A percentile compares a stretch with the other conserved stretches of the same genome.
phyloP scores from a whole-genome alignment of 148 eudicot genomes.

The Vaccinium myrtillus region DNA sequence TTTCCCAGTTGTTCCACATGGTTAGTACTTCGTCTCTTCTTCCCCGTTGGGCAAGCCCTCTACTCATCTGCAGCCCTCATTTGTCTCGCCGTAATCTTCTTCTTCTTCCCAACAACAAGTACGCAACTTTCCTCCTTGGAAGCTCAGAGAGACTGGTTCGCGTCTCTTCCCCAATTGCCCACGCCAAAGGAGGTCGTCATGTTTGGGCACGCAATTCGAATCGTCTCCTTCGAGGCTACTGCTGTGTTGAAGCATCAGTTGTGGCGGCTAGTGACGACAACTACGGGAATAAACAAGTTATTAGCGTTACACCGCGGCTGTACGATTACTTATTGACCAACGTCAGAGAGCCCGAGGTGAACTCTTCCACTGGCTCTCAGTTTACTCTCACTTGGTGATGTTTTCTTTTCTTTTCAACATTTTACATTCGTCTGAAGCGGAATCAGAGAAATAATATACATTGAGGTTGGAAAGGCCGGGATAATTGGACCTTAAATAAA shows the following conservation, averaged over 20 bases:
- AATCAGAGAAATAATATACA: too few species aligned
- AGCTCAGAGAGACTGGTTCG: neutral
- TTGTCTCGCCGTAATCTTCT: constrained; percentile 6
- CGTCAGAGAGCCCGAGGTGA: constrained; percentile 74
- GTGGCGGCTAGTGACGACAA: constrained; percentile 46
- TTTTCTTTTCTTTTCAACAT: too few species aligned
- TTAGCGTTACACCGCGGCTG: constrained; percentile 67
- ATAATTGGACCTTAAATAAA: too few species aligned
- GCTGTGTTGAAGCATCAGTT: constrained; percentile 31
- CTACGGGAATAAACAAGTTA: constrained; percentile 71
- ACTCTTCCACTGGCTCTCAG: too few species aligned
- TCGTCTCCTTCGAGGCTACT: constrained; percentile 17
- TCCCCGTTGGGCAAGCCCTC: constrained; percentile 15
- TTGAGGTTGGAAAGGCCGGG: too few species aligned
- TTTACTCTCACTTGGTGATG: neutral
- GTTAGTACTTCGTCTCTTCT: neutral
- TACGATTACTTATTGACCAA: constrained; percentile 74
- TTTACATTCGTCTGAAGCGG: too few species aligned
- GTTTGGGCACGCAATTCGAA: constrained; percentile 13
- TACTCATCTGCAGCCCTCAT: constrained; percentile 4
- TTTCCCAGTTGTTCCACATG: constrained; percentile 3
- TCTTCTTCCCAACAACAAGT: neutral
- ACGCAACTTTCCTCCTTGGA: neutral
- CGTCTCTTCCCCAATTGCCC: constrained; percentile 10
- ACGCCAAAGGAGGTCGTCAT: neutral